Percentiles rank a stretch among this genome's conserved stretches.
phyloP scores from a whole-genome alignment of 306 rosid genomes.

The Carpinus viminea region DNA sequence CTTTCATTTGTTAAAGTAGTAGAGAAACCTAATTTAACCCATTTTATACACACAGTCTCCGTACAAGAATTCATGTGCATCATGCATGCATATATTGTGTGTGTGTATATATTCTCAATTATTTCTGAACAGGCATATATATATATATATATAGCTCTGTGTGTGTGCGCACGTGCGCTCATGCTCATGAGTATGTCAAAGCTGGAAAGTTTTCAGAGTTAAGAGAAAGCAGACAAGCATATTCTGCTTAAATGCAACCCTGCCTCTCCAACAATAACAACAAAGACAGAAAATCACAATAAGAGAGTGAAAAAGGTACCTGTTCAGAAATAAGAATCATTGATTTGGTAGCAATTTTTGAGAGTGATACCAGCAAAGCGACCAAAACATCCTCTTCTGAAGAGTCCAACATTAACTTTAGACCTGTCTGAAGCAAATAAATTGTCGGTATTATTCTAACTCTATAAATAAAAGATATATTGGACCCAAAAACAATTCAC shows the following conservation, averaged over 20 bases:
- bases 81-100: too few relatives aligned
- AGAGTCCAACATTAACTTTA: slow-evolving; percentile 46
- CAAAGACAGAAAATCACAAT: slow-evolving; percentile 2
- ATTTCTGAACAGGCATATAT: too few relatives aligned
- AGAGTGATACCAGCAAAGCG: slow-evolving; percentile 65
- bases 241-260: neutral
- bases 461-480: neutral
- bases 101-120: too few relatives aligned
- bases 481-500: neutral
- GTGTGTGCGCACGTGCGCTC: too few relatives aligned
- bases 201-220: neutral
- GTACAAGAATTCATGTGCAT: too few relatives aligned
- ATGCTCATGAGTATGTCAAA: neutral
- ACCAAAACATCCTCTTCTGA: slow-evolving; percentile 55
- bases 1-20: too few relatives aligned
- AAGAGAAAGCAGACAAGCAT: neutral
- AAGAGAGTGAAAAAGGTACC: slow-evolving; percentile 34
- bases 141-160: too few relatives aligned
- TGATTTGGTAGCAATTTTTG: slow-evolving; percentile 61
- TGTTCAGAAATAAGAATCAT: slow-evolving; percentile 52
- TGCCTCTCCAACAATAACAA: slow-evolving; percentile 12
- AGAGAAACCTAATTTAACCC: too few relatives aligned
- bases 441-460: neutral
- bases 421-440: slow-evolving; percentile 57
- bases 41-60: too few relatives aligned